Conservation (phyloP, 2,329 filamentous ascomycete genomes). For the Cordyceps sp. region DNA sequence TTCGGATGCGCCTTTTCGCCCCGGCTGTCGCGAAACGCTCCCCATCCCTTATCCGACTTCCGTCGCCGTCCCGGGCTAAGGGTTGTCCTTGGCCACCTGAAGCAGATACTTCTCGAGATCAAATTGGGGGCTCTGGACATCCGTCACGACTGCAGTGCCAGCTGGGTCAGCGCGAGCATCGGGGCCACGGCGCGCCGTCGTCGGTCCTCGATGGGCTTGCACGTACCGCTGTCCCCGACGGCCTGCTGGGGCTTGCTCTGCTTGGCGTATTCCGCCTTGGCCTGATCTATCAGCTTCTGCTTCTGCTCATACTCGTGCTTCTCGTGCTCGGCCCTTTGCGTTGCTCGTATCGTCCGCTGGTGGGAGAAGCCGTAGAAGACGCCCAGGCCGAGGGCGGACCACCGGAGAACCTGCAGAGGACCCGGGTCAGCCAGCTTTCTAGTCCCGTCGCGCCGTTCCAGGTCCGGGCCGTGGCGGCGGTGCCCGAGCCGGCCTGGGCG, state of each 20-base stretch:
- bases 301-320: conserved; percentile 83
- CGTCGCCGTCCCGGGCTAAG: conserved; percentile 16
- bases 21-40: neutral
- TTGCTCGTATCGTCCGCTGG: conserved; percentile 62
- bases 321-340: conserved; percentile 52
- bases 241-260: conserved; percentile 38
- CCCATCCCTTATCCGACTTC: neutral
- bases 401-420: conserved; percentile 70
- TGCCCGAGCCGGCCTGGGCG: no score
- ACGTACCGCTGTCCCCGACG: conserved; percentile 15
- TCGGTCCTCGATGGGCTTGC: no score
- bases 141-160: conserved; percentile 20
- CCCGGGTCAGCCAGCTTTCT: conserved; percentile 12
- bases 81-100: conserved; percentile 37
- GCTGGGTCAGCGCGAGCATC: no score
- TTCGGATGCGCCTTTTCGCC: neutral
- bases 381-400: conserved; percentile 81
- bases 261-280: conserved; percentile 80
- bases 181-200: no score
- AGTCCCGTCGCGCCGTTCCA: no score
- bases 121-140: conserved; percentile 78
- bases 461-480: no score
- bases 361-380: conserved; percentile 93
- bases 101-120: conserved; percentile 77
- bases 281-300: conserved; percentile 78